Percentiles rank a stretch among this genome's conserved stretches.
Evolutionary conservation across 2,329 filamentous ascomycete genomes (phyloP).

Genomic region (Tolypocladium pustulatum): DNA sequence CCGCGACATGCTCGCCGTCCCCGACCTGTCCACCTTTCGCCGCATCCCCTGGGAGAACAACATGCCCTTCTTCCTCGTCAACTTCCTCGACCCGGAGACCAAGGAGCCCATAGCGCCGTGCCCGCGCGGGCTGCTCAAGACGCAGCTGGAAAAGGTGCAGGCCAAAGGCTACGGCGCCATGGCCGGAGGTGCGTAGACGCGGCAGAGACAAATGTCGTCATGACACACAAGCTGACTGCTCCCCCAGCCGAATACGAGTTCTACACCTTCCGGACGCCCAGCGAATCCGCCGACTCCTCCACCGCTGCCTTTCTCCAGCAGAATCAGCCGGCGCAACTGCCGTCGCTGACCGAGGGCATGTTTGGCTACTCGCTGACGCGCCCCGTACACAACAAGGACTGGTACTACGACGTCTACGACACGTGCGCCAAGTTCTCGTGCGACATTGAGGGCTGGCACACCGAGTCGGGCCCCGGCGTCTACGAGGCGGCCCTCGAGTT

Average conservation of each 20-base stretch:
- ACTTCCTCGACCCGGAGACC: constrained; percentile 75
- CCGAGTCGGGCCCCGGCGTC: constrained; percentile 85
- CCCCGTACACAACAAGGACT: constrained; percentile 82
- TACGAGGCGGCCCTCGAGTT: constrained; percentile 94
- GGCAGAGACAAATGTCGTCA: neutral
- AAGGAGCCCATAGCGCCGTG: constrained; percentile 63
- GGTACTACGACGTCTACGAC: constrained; percentile 82
- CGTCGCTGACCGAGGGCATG: constrained; percentile 83
- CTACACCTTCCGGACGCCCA: constrained; percentile 74
- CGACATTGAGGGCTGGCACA: constrained; percentile 90
- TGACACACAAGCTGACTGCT: neutral
- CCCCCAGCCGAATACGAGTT: constrained; percentile 81
- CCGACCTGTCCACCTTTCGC: constrained; percentile 67
- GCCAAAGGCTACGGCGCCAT: constrained; percentile 67
- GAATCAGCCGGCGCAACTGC: constrained; percentile 64
- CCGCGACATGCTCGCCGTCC: constrained; percentile 70
- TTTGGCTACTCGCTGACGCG: constrained; percentile 87
- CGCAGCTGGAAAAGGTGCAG: constrained; percentile 55
- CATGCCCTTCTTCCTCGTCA: constrained; percentile 75
- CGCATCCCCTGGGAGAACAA: constrained; percentile 87
- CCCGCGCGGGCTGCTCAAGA: constrained; percentile 65
- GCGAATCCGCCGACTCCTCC: constrained; percentile 39
- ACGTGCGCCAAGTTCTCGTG: constrained; percentile 68
- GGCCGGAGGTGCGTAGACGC: constrained; percentile 62
- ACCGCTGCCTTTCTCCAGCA: constrained; percentile 64